Conservation (phyloP, 2,329 filamentous ascomycete genomes). For the Aspergillus niger region DNA sequence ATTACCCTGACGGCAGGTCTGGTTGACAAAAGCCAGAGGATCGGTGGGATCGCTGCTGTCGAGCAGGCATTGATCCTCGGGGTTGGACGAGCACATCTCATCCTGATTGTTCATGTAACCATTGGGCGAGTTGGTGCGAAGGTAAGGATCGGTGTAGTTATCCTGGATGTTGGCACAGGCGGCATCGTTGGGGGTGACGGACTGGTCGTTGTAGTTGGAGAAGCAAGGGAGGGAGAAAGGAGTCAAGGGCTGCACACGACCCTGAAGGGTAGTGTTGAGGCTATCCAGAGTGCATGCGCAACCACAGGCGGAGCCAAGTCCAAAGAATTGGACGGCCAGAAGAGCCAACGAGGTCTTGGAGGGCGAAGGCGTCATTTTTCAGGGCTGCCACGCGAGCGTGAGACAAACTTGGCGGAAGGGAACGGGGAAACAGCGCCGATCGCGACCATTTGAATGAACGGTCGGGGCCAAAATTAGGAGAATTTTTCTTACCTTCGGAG, state of each 20-base stretch:
- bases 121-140: constrained; percentile 20
- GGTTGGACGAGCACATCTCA: constrained; percentile 25
- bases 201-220: constrained; percentile 16
- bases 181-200: constrained; percentile 5
- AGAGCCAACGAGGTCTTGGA: constrained; percentile 3
- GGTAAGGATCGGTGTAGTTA: constrained; percentile 19
- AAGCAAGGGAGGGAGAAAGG: constrained; percentile 20
- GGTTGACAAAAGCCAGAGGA: constrained; percentile 10
- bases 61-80: constrained; percentile 20
- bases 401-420: constrained; percentile 1
- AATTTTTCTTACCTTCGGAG: not conserved
- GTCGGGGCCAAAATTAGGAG: not conserved
- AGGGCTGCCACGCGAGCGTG: constrained; percentile 5
- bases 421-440: constrained; percentile 6
- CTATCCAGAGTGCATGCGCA: constrained; percentile 3
- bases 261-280: constrained; percentile 14
- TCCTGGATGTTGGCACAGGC: constrained; percentile 13
- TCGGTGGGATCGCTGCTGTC: constrained; percentile 20
- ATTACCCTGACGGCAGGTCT: constrained; percentile 18
- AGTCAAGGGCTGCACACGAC: constrained; percentile 13
- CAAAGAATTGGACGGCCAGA: constrained; percentile 5
- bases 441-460: constrained; percentile 7
- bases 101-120: constrained; percentile 27
- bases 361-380: constrained; percentile 12
- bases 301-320: not conserved